A percentile compares a stretch with the other conserved stretches of the same genome.
These are phyloP conservation scores for Heterobasidion annosum DNA, from an alignment of 1,284 basidiomycete species.

Conservation along the genomic window DNA sequence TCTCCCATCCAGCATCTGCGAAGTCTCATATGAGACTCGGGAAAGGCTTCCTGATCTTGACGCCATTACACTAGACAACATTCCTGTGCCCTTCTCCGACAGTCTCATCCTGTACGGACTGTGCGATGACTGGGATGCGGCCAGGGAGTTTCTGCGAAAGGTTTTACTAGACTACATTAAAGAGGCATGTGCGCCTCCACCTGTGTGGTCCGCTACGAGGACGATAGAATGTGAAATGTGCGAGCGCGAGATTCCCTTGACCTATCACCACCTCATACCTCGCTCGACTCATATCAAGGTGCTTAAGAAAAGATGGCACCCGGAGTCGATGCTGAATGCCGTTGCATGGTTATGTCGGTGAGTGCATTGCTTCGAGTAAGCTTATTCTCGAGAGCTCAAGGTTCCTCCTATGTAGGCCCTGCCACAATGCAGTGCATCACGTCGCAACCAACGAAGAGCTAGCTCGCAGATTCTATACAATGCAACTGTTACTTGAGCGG, in stretches of 20 bases:
- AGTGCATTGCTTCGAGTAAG: conserved; percentile 3
- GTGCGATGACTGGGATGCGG: conserved; percentile 26
- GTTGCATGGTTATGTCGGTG: conserved; percentile 52
- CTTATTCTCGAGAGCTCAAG: background rate
- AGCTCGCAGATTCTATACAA: conserved; percentile 36
- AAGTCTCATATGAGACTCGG: conserved; percentile 28
- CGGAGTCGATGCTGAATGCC: conserved; percentile 37
- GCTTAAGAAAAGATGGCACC: conserved; percentile 46
- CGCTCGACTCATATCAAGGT: conserved; percentile 40
- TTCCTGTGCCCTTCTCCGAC: conserved; percentile 28
- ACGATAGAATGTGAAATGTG: conserved; percentile 48
- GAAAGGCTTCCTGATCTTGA: conserved; percentile 22
- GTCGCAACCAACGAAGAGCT: conserved; percentile 41
- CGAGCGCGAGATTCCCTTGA: conserved; percentile 40
- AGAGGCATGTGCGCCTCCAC: conserved; percentile 32
- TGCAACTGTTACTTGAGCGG: conserved; percentile 36
- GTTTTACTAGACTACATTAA: conserved; percentile 30
- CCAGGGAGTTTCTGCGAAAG: conserved; percentile 29
- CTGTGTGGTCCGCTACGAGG: conserved; percentile 41
- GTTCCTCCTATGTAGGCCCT: conserved; percentile 23
- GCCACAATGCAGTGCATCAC: conserved; percentile 42
- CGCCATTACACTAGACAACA: conserved; percentile 24
- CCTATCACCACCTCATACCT: conserved; percentile 53
- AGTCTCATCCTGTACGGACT: conserved; percentile 40
- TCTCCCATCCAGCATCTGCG: conserved; percentile 25